phyloP scores from a whole-genome alignment of 139 green algal genomes.

The Chlamydomonas incerta region DNA sequence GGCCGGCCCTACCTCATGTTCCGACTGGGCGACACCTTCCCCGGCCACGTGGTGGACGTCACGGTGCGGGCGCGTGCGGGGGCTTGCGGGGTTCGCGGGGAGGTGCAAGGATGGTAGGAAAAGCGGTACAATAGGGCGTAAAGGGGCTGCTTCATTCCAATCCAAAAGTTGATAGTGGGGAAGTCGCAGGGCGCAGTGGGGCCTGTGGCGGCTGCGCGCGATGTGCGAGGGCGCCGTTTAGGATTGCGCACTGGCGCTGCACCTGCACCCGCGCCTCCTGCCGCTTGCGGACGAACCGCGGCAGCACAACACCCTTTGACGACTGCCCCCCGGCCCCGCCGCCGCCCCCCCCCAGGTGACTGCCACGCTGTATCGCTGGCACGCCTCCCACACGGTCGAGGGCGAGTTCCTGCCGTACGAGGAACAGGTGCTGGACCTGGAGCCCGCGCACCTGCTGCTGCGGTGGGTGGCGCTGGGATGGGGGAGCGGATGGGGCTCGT shows the following conservation, averaged over 20 bases:
- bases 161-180: no score
- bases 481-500: no score
- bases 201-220: no score
- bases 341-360: no score
- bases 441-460: conserved; percentile 8
- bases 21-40: conserved; percentile 76
- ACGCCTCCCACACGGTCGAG: conserved; percentile 20
- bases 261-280: neutral
- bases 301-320: no score
- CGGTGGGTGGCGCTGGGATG: neutral
- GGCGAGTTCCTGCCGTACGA: conserved; percentile 58
- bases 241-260: no score
- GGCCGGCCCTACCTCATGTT: conserved; percentile 60
- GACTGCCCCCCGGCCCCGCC: no score
- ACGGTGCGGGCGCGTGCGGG: conserved; percentile 46
- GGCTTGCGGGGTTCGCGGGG: no score
- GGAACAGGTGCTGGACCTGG: conserved; percentile 38
- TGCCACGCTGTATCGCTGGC: conserved; percentile 84
- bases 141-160: no score
- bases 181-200: no score
- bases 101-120: neutral
- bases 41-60: conserved; percentile 81
- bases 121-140: neutral
- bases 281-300: no score
- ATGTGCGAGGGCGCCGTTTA: no score